phyloP scores from a whole-genome alignment of 176 grass and related monocot species.

The Hsuehochloa calcarea region DNA sequence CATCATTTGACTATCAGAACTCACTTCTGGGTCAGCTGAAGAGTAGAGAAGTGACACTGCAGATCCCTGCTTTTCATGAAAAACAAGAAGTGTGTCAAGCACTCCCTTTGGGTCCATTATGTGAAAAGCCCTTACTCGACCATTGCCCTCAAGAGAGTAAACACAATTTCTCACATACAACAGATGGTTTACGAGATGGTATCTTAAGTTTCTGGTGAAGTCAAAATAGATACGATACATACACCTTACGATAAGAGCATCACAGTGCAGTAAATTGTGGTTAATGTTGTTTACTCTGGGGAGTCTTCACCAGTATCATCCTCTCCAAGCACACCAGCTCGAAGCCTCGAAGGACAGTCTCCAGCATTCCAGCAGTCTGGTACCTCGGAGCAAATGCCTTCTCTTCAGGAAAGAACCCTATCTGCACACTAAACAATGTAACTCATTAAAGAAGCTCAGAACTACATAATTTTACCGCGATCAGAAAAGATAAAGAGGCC shows the following conservation, averaged over 20 bases:
- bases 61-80: slow-evolving; percentile 67
- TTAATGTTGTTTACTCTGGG: slow-evolving; percentile 53
- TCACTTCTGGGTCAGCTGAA: slow-evolving; percentile 39
- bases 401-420: slow-evolving; percentile 83
- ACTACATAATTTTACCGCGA: neutral
- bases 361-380: slow-evolving; percentile 90
- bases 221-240: neutral
- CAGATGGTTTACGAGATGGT: slow-evolving; percentile 71
- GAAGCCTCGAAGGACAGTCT: slow-evolving; percentile 79
- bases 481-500: neutral
- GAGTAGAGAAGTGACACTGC: slow-evolving; percentile 27
- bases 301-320: slow-evolving; percentile 84
- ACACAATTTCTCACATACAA: slow-evolving; percentile 96
- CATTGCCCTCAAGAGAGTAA: slow-evolving; percentile 76
- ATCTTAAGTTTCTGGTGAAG: slow-evolving; percentile 83
- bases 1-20: neutral
- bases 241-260: neutral
- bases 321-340: slow-evolving; percentile 86
- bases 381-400: slow-evolving; percentile 87
- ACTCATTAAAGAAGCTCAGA: slow-evolving; percentile 11
- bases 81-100: slow-evolving; percentile 81
- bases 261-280: neutral
- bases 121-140: slow-evolving; percentile 87
- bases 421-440: slow-evolving; percentile 57
- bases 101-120: slow-evolving; percentile 87